These are phyloP conservation scores for Baudoinia panamericana DNA, from an alignment of 495 filamentous ascomycete species.

Conservation along the genomic window DNA sequence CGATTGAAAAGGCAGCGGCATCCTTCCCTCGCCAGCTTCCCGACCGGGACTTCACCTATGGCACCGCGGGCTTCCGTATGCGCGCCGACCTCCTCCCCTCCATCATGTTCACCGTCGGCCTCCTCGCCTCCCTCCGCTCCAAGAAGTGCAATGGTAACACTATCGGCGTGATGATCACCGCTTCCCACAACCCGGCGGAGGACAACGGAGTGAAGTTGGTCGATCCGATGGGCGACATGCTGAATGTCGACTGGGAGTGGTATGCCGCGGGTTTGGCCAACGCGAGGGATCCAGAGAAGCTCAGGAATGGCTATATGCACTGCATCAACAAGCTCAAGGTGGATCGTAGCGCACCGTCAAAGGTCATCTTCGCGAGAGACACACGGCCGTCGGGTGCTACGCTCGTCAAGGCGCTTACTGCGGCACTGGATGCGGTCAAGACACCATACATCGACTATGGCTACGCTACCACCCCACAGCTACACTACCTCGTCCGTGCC, in stretches of 20 bases:
- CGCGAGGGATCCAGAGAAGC: conserved; percentile 53
- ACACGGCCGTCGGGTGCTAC: conserved; percentile 82
- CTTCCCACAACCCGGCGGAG: conserved; percentile 89
- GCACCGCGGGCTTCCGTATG: conserved; percentile 85
- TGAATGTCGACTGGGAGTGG: conserved; percentile 57
- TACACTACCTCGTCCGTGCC: conserved; percentile 91
- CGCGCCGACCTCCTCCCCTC: conserved; percentile 65
- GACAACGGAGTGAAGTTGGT: conserved; percentile 99
- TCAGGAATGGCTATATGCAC: conserved; percentile 47
- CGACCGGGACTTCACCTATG: conserved; percentile 68
- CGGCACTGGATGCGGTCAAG: conserved; percentile 61
- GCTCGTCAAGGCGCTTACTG: conserved; percentile 61
- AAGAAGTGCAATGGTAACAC: conserved; percentile 76
- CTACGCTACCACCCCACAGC: conserved; percentile 82
- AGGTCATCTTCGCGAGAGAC: conserved; percentile 81
- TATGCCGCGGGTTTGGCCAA: conserved; percentile 83
- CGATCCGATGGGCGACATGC: conserved; percentile 58
- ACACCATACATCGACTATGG: conserved; percentile 68
- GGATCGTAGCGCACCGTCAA: conserved; percentile 62
- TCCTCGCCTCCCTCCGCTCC: conserved; percentile 81
- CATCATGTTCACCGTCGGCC: conserved; percentile 78
- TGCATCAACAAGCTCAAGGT: conserved; percentile 51
- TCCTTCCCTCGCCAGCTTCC: conserved; percentile 55
- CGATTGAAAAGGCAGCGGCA: conserved; percentile 39
- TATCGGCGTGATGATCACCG: conserved; percentile 98